A percentile compares a stretch with the other conserved stretches of the same genome.
Evolutionary conservation across 176 grass and related monocot species (phyloP).

Genomic region (Musa troglodytarum): DNA sequence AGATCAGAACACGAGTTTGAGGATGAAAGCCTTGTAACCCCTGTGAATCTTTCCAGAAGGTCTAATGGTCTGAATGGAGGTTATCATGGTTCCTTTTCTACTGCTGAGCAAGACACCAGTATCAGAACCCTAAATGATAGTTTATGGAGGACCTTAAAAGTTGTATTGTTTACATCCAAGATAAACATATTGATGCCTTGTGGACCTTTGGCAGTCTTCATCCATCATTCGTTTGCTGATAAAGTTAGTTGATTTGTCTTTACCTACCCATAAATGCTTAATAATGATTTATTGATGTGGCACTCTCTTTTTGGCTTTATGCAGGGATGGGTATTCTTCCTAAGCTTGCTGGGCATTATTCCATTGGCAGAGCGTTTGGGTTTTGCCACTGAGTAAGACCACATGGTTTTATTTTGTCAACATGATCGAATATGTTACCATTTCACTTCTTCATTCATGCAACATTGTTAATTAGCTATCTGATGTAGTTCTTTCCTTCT

Average conservation of each 20-base stretch:
- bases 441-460: background rate
- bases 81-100: slow-evolving; percentile 15
- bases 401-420: background rate
- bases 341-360: slow-evolving; percentile 67
- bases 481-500: slow-evolving; percentile 14
- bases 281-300: too few species aligned
- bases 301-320: background rate
- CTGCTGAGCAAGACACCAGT: background rate
- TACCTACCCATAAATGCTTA: background rate
- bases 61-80: slow-evolving; percentile 17
- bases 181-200: slow-evolving; percentile 61
- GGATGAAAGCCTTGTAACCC: slow-evolving; percentile 28
- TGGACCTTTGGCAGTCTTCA: slow-evolving; percentile 45
- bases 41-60: slow-evolving; percentile 9
- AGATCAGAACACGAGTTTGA: slow-evolving; percentile 30
- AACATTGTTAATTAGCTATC: slow-evolving; percentile 4
- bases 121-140: background rate
- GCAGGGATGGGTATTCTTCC: slow-evolving; percentile 65
- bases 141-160: slow-evolving; percentile 32
- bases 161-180: slow-evolving; percentile 48
- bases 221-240: slow-evolving; percentile 31
- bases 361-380: slow-evolving; percentile 73
- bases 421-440: background rate
- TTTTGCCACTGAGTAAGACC: slow-evolving; percentile 56
- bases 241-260: slow-evolving; percentile 24